A percentile compares a stretch with the other conserved stretches of the same genome.
phyloP scores from a whole-genome alignment of 768 basidiomycete species.

The Boletus pseudo-olivaceus region DNA sequence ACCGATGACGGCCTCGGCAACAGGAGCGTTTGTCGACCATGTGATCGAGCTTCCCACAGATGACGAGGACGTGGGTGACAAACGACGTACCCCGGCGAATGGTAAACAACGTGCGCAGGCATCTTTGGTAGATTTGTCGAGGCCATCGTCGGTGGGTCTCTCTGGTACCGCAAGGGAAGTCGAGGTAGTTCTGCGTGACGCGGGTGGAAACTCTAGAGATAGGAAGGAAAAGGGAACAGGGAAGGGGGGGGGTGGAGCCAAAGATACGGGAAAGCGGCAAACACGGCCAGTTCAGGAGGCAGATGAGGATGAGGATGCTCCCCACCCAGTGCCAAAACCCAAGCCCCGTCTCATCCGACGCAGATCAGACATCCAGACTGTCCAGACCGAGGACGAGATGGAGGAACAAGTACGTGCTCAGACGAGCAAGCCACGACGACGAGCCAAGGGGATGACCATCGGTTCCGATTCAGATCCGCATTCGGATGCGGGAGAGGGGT shows the following conservation, averaged over 20 bases:
- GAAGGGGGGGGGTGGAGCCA: background rate
- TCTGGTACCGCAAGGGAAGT: background rate
- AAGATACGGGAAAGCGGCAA: background rate
- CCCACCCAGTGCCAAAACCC: background rate
- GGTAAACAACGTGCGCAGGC: background rate
- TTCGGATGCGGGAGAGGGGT: slow-evolving; percentile 1
- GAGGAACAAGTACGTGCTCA: background rate
- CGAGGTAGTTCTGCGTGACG: background rate
- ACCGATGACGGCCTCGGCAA: background rate
- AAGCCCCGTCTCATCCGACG: slow-evolving; percentile 1
- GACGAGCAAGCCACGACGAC: background rate
- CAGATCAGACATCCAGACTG: background rate
- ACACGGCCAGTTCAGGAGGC: background rate
- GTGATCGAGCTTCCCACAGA: slow-evolving; percentile 23
- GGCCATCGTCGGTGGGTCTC: background rate
- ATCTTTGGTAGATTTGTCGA: background rate
- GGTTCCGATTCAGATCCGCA: background rate
- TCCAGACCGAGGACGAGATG: background rate
- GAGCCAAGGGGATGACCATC: background rate
- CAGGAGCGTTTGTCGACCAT: slow-evolving; percentile 17
- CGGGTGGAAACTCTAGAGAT: background rate
- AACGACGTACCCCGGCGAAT: background rate
- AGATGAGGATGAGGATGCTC: background rate
- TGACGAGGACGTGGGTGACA: slow-evolving; percentile 1
- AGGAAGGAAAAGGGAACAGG: background rate